Percentiles rank a stretch among this genome's conserved stretches.
These are phyloP conservation scores for Amauroascus verrucosus DNA, from an alignment of 2,329 filamentous ascomycete genomes.

Conservation along the genomic window DNA sequence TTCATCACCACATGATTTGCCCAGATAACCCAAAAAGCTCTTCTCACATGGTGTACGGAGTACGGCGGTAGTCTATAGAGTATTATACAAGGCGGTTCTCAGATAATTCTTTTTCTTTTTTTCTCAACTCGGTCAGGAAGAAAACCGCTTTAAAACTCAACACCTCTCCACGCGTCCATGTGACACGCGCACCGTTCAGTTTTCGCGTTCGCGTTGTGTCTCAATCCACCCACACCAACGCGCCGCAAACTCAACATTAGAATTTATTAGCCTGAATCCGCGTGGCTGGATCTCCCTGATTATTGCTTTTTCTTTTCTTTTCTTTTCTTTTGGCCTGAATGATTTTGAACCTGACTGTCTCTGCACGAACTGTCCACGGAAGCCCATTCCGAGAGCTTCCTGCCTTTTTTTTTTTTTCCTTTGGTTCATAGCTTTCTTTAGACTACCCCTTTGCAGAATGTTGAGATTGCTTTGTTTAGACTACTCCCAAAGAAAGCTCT, in stretches of 20 bases:
- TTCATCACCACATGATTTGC: background rate
- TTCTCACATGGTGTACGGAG: no score
- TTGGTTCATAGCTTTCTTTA: no score
- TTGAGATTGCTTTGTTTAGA: no score
- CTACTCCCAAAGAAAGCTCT: no score
- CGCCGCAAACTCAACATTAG: no score
- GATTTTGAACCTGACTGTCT: slow-evolving; percentile 5
- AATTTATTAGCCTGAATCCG: background rate
- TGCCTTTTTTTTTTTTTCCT: no score
- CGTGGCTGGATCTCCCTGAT: background rate
- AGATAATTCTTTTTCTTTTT: background rate
- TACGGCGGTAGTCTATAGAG: no score
- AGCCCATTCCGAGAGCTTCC: no score
- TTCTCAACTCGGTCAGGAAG: background rate
- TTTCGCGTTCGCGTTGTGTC: slow-evolving; percentile 1
- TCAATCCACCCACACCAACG: no score
- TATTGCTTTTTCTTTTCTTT: background rate
- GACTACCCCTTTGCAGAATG: no score
- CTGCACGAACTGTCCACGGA: no score
- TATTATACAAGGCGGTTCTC: background rate
- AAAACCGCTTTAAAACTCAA: slow-evolving; percentile 2
- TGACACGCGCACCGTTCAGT: background rate
- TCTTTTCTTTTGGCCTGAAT: background rate
- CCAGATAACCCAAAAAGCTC: no score
- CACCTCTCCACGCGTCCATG: slow-evolving; percentile 1